Evolutionary conservation across 208 protist genomes (phyloP).

Genomic region (Spongospora subterranea): DNA sequence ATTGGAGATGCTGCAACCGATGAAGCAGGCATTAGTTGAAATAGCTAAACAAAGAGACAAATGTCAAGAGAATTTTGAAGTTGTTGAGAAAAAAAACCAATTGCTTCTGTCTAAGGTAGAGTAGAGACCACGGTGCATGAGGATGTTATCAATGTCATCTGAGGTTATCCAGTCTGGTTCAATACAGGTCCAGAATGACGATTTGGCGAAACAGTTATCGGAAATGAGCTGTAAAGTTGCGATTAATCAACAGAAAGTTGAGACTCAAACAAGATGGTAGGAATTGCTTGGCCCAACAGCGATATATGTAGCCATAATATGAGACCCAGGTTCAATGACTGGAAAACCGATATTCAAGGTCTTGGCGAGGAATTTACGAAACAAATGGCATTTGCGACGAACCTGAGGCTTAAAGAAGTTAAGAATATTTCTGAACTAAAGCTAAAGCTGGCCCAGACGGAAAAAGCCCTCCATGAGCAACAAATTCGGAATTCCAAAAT

Average conservation of each 20-base stretch:
- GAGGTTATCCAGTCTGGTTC: neutral
- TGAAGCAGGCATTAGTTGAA: constrained; percentile 25
- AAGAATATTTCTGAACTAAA: neutral
- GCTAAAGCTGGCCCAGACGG: neutral
- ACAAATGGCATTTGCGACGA: neutral
- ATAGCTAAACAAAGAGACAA: neutral
- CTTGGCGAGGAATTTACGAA: neutral
- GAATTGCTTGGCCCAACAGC: neutral
- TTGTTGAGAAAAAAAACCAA: neutral
- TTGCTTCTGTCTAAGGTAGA: neutral
- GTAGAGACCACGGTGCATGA: no score
- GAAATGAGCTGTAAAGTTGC: neutral
- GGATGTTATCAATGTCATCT: no score
- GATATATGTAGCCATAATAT: neutral
- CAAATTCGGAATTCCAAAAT: neutral
- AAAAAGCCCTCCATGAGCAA: neutral
- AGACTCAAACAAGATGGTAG: neutral
- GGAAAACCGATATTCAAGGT: neutral
- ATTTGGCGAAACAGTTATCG: neutral
- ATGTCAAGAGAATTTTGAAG: neutral
- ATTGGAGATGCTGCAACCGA: neutral
- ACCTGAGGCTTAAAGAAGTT: neutral
- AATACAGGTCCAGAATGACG: constrained; percentile 34
- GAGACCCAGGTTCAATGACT: neutral
- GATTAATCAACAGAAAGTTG: neutral